A percentile compares a stretch with the other conserved stretches of the same genome.
Evolutionary conservation across 176 grass and related monocot genomes (phyloP).

Genomic region (Triticum turgidum): DNA sequence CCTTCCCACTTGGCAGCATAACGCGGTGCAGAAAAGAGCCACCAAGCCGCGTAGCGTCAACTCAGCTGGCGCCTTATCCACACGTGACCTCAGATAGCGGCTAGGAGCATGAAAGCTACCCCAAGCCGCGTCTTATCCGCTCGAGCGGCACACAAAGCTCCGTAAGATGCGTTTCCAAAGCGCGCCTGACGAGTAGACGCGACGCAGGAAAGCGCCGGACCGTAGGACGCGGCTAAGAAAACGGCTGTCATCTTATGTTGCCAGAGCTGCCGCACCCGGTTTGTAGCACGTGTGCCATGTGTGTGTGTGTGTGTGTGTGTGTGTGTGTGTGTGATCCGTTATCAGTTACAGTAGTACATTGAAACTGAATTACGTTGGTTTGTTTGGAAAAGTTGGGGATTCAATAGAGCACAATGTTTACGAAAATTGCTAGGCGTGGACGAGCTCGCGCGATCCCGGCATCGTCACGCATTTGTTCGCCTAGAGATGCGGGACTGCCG

Average conservation of each 20-base stretch:
- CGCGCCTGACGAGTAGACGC: neutral
- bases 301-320: neutral
- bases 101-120: neutral
- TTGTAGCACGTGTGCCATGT: neutral
- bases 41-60: neutral
- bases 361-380: no score
- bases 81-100: neutral
- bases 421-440: no score
- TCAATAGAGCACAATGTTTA: no score
- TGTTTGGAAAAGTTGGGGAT: no score
- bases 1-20: neutral
- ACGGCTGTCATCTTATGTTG: neutral
- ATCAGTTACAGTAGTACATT: no score
- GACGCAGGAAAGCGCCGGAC: neutral
- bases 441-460: no score
- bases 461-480: no score
- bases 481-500: no score
- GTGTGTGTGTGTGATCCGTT: neutral
- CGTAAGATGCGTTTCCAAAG: neutral
- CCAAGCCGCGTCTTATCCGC: neutral
- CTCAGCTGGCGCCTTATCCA: neutral
- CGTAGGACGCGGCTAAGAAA: neutral
- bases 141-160: neutral
- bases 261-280: neutral
- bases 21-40: neutral